Conservation (phyloP, 306 rosid species). For the Pyrus communis region DNA sequence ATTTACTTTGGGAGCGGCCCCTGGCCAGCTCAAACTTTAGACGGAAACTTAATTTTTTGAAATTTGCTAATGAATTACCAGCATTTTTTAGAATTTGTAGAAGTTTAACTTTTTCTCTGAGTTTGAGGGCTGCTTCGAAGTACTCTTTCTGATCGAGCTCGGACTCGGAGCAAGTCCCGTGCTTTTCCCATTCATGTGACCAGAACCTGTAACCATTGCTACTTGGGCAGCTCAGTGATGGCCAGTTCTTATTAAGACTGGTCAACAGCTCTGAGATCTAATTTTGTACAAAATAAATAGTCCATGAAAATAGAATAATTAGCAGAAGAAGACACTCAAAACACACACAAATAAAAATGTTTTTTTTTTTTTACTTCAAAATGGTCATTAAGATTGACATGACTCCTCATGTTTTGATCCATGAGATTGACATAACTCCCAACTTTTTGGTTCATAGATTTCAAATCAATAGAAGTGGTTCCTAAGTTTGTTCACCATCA, state of each 20-base stretch:
- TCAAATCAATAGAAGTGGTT: no score
- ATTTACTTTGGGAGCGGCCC: no score
- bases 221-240: conserved; percentile 83
- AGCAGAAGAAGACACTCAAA: neutral
- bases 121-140: conserved; percentile 54
- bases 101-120: conserved; percentile 51
- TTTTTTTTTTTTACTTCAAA: no score
- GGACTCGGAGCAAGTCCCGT: conserved; percentile 76
- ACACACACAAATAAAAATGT: no score
- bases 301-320: neutral
- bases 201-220: conserved; percentile 69
- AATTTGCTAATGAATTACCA: conserved; percentile 15
- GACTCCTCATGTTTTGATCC: no score
- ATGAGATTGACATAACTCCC: no score
- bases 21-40: no score
- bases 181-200: conserved; percentile 93
- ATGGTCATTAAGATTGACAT: no score
- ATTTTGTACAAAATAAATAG: neutral
- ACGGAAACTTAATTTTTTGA: neutral
- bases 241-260: conserved; percentile 55
- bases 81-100: conserved; percentile 42
- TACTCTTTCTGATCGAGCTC: conserved; percentile 57
- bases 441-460: no score
- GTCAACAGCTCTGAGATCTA: conserved; percentile 50
- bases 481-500: no score